Percentiles rank a stretch among this genome's conserved stretches.
These are phyloP conservation scores for Fusarium temperatum DNA, from an alignment of 2,329 filamentous ascomycete genomes.

Conservation along the genomic window DNA sequence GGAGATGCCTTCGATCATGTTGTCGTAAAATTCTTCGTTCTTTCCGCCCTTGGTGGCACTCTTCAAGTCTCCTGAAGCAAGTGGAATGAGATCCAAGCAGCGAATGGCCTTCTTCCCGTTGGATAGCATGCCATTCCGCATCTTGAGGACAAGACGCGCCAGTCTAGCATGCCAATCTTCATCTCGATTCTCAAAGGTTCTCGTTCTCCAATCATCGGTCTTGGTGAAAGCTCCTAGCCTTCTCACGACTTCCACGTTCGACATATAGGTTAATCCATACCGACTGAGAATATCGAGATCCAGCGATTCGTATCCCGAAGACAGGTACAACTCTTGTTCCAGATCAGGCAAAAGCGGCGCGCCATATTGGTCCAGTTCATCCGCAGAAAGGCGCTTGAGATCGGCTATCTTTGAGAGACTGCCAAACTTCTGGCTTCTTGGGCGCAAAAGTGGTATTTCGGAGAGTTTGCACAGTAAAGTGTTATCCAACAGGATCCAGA, in stretches of 20 bases:
- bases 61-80: not conserved
- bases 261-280: not conserved
- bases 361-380: not conserved
- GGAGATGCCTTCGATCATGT: not conserved
- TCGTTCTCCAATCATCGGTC: not conserved
- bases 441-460: not conserved
- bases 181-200: not conserved
- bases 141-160: not conserved
- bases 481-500: not conserved
- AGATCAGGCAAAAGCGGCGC: not conserved
- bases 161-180: not conserved
- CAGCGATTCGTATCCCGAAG: rapidly evolving
- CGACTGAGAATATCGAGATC: not conserved
- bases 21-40: not conserved
- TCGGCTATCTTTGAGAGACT: rapidly evolving
- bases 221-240: not conserved
- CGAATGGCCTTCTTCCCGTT: not conserved
- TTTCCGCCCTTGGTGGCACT: not conserved
- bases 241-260: not conserved
- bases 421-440: not conserved
- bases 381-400: not conserved
- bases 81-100: not conserved
- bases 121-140: rapidly evolving
- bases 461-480: rapidly evolving
- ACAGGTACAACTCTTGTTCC: not conserved